phyloP scores from a whole-genome alignment of 257 asterid genomes.

The Solanum pinnatisectum region DNA sequence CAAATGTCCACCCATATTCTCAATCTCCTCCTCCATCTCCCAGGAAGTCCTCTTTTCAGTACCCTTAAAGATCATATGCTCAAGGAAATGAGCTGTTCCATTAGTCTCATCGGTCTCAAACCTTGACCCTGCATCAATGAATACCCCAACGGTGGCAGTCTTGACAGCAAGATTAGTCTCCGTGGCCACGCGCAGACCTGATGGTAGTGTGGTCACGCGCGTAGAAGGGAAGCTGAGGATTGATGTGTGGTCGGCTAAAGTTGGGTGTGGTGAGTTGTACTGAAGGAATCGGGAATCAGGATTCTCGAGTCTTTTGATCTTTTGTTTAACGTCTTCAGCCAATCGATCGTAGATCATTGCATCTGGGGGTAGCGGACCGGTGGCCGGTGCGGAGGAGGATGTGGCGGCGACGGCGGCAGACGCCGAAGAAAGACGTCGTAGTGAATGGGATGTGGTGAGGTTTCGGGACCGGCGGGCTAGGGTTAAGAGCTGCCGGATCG shows the following conservation, averaged over 20 bases:
- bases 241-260: conserved; percentile 41
- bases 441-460: conserved; percentile 10
- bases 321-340: conserved; percentile 57
- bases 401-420: conserved; percentile 24
- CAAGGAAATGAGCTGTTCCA: conserved; percentile 92
- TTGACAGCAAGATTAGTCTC: conserved; percentile 55
- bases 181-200: conserved; percentile 83
- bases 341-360: conserved; percentile 80
- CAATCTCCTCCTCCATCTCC: conserved; percentile 88
- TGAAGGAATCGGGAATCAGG: conserved; percentile 66
- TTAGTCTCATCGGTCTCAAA: conserved; percentile 69
- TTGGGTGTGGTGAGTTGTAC: conserved; percentile 63
- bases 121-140: conserved; percentile 92
- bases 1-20: conserved; percentile 94
- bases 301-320: conserved; percentile 45
- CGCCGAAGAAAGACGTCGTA: conserved; percentile 34
- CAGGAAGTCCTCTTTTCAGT: conserved; percentile 64
- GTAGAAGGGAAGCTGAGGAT: conserved; percentile 70
- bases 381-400: conserved; percentile 7
- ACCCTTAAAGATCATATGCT: conserved; percentile 96
- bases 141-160: conserved; percentile 90
- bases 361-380: conserved; percentile 58
- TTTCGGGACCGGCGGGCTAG: conserved; percentile 43
- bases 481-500: conserved; percentile 68
- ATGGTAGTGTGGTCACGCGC: conserved; percentile 73